A percentile compares a stretch with the other conserved stretches of the same genome.
phyloP scores from a whole-genome alignment of 306 rosid species.

The Fragaria iinumae region DNA sequence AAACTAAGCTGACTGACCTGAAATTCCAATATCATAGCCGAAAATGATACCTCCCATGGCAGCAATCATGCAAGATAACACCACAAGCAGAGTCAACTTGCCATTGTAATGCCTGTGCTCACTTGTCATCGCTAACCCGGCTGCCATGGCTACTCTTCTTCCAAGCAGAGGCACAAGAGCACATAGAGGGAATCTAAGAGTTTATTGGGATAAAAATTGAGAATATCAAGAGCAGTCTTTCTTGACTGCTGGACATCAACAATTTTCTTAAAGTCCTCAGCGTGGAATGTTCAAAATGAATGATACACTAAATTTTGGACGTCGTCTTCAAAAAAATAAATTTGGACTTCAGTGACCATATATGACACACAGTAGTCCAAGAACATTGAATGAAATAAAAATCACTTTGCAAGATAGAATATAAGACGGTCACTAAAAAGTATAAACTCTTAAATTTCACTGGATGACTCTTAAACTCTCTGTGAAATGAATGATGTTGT shows the following conservation, averaged over 20 bases:
- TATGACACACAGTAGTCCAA: background rate
- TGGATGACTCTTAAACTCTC: too few species aligned
- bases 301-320: background rate
- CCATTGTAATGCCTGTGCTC: conserved; percentile 45
- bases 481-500: background rate
- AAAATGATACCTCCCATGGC: conserved; percentile 66
- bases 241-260: background rate
- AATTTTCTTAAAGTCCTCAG: background rate
- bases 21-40: conserved; percentile 62
- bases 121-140: conserved; percentile 27
- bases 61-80: conserved; percentile 55
- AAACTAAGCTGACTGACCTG: conserved; percentile 35
- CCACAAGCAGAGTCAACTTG: conserved; percentile 41
- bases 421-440: background rate
- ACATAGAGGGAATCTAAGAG: background rate
- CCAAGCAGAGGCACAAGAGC: background rate
- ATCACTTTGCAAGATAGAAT: too few species aligned
- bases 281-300: conserved; percentile 2
- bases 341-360: background rate
- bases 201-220: background rate
- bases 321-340: background rate
- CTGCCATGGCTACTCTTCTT: conserved; percentile 48
- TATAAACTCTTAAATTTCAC: background rate
- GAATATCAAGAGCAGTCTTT: conserved; percentile 2
- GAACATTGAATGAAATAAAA: background rate